Conservation (phyloP, 305 asterid species). For the Nicotiana rustica region DNA sequence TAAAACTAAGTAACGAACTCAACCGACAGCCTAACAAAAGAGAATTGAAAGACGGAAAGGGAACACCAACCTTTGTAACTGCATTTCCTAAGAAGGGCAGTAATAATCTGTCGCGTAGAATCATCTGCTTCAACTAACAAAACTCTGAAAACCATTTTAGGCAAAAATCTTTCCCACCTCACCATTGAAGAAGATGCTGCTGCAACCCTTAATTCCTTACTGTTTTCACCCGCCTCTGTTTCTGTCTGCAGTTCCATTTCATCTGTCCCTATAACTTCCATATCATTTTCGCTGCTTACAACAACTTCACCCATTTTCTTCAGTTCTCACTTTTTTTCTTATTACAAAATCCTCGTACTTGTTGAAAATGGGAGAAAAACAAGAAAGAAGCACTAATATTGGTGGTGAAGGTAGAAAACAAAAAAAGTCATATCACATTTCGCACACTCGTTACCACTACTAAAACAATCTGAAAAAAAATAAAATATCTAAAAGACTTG, state of each 20-base stretch:
- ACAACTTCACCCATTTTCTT: conserved; percentile 66
- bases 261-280: conserved; percentile 35
- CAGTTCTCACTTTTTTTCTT: not conserved
- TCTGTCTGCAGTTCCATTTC: conserved; percentile 45
- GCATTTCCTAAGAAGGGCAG: conserved; percentile 96
- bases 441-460: conserved; percentile 9
- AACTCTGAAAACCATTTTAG: conserved; percentile 77
- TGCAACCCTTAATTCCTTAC: conserved; percentile 30
- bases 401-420: conserved; percentile 39
- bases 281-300: conserved; percentile 51
- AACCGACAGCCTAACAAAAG: not conserved
- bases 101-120: conserved; percentile 89
- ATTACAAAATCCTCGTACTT: conserved; percentile 25
- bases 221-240: conserved; percentile 37
- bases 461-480: conserved; percentile 32
- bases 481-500: conserved; percentile 51
- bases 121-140: conserved; percentile 91
- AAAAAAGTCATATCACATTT: not conserved
- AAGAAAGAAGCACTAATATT: not conserved
- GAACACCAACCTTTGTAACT: conserved; percentile 74
- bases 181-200: conserved; percentile 44
- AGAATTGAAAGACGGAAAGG: conserved; percentile 15
- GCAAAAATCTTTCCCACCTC: conserved; percentile 86
- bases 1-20: not conserved
- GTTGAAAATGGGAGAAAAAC: conserved; percentile 23